A percentile compares a stretch with the other conserved stretches of the same genome.
phyloP scores from a whole-genome alignment of 2,329 filamentous ascomycete species.

The Neopestalotiopsis sp. region DNA sequence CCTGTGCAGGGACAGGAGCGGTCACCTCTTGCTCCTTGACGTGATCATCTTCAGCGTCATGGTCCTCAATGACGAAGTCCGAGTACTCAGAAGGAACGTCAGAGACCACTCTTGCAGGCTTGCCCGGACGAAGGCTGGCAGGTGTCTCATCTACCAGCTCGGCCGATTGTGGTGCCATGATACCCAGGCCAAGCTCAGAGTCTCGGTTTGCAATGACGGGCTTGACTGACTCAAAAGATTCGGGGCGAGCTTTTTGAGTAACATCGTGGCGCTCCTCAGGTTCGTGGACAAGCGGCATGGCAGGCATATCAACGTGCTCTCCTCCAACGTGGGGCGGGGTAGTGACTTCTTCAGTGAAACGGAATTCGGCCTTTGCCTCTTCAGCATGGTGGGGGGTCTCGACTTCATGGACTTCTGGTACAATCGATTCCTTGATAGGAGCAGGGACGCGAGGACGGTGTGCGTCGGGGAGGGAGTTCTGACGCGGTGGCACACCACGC shows the following conservation, averaged over 20 bases:
- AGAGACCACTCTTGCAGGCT: slow-evolving; percentile 40
- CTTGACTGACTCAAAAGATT: slow-evolving; percentile 29
- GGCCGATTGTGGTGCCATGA: slow-evolving; percentile 30
- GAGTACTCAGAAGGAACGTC: slow-evolving; percentile 27
- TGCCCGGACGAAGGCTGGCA: slow-evolving; percentile 38
- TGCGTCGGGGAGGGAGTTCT: slow-evolving; percentile 52
- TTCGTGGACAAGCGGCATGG: slow-evolving; percentile 43
- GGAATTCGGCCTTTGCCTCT: slow-evolving; percentile 38
- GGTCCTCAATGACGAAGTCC: slow-evolving; percentile 31
- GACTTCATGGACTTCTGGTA: slow-evolving; percentile 23
- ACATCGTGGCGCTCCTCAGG: slow-evolving; percentile 37
- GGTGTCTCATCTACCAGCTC: slow-evolving; percentile 33
- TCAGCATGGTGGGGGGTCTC: slow-evolving; percentile 19
- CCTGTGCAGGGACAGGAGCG: slow-evolving; percentile 28
- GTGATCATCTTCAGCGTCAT: slow-evolving; percentile 29
- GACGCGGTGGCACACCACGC: slow-evolving; percentile 40
- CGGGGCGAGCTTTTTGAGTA: slow-evolving; percentile 26
- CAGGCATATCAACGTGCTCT: slow-evolving; percentile 36
- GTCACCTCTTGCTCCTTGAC: slow-evolving; percentile 25
- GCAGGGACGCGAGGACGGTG: slow-evolving; percentile 33
- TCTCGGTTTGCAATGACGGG: slow-evolving; percentile 29
- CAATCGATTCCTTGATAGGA: slow-evolving; percentile 28
- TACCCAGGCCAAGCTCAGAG: slow-evolving; percentile 30
- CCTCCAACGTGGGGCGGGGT: slow-evolving; percentile 27
- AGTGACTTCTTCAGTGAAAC: slow-evolving; percentile 41